These are phyloP conservation scores for Gracilariopsis chorda DNA, from an alignment of 23 red algal species.

Conservation along the genomic window DNA sequence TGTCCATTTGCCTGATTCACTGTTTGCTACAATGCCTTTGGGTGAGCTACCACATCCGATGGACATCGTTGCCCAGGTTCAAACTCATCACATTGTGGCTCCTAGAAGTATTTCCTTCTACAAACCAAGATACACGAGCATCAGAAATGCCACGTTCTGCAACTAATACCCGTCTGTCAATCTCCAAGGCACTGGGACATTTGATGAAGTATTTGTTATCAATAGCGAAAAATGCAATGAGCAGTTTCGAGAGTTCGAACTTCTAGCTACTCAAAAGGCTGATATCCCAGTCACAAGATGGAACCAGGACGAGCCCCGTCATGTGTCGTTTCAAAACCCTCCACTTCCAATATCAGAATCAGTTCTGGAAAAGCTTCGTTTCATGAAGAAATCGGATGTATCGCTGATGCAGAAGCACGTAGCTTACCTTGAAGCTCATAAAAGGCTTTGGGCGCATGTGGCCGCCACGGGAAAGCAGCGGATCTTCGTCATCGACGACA, in stretches of 20 bases:
- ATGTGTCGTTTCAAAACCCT: slow-evolving; percentile 5
- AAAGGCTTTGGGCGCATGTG: slow-evolving; percentile 34
- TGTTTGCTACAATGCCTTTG: neutral
- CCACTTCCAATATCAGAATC: neutral
- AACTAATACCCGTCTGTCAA: slow-evolving; percentile 39
- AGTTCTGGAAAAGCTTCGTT: neutral
- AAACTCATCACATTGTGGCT: neutral
- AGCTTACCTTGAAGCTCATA: slow-evolving; percentile 45
- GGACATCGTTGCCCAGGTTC: slow-evolving; percentile 48
- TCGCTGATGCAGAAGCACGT: slow-evolving; percentile 31
- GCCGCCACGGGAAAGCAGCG: slow-evolving; percentile 16
- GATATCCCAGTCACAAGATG: slow-evolving; percentile 11
- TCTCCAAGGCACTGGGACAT: slow-evolving; percentile 13
- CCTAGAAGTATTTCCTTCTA: neutral
- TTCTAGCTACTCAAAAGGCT: neutral
- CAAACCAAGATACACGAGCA: slow-evolving; percentile 23
- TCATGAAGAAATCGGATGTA: neutral
- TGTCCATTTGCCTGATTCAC: neutral
- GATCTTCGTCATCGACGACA: slow-evolving; percentile 55
- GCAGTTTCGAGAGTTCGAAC: slow-evolving; percentile 42
- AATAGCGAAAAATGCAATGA: slow-evolving; percentile 27
- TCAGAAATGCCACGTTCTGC: slow-evolving; percentile 52
- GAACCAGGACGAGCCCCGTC: neutral
- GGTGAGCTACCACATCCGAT: slow-evolving; percentile 47
- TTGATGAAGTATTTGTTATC: slow-evolving; percentile 65